A percentile compares a stretch with the other conserved stretches of the same genome.
These are phyloP conservation scores for Fagopyrum esculentum DNA, from an alignment of 148 eudicot species.

Conservation along the genomic window DNA sequence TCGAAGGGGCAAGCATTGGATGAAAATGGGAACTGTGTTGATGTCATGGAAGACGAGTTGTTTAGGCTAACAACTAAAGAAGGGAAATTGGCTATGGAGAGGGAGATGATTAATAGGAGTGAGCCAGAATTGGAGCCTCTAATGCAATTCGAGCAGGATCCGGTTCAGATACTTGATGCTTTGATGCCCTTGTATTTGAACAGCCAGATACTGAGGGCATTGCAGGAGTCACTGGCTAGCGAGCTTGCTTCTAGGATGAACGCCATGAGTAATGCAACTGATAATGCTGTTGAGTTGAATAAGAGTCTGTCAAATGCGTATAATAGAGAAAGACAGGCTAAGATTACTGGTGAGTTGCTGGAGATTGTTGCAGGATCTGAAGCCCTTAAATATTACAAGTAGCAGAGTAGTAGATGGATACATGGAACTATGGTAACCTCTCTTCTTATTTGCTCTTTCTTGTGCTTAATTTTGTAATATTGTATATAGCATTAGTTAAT, in stretches of 20 bases:
- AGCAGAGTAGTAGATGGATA: too few relatives aligned
- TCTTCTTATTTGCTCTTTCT: too few relatives aligned
- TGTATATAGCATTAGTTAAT: too few relatives aligned
- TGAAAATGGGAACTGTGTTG: conserved; percentile 44
- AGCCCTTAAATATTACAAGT: conserved; percentile 18
- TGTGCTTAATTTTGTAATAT: too few relatives aligned
- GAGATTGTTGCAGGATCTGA: conserved; percentile 59
- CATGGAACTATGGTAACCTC: too few relatives aligned
- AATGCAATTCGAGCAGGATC: conserved; percentile 51
- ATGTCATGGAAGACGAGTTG: conserved; percentile 44
- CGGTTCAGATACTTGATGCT: conserved; percentile 46
- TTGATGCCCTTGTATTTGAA: conserved; percentile 51
- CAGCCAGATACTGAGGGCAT: conserved; percentile 48
- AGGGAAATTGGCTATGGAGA: conserved; percentile 37
- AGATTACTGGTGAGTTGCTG: conserved; percentile 42
- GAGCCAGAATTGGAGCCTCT: conserved; percentile 20
- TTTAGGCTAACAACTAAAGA: conserved; percentile 44
- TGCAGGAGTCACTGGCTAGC: conserved; percentile 55
- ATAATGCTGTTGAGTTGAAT: conserved; percentile 41
- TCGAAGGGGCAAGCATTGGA: conserved; percentile 33
- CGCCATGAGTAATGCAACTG: conserved; percentile 54
- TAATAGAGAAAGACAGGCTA: conserved; percentile 40
- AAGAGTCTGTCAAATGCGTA: conserved; percentile 25
- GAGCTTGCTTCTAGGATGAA: conserved; percentile 59
- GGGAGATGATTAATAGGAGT: conserved; percentile 21